Evolutionary conservation across 2,329 filamentous ascomycete genomes (phyloP).

Genomic region (Penicillium brasilianum): DNA sequence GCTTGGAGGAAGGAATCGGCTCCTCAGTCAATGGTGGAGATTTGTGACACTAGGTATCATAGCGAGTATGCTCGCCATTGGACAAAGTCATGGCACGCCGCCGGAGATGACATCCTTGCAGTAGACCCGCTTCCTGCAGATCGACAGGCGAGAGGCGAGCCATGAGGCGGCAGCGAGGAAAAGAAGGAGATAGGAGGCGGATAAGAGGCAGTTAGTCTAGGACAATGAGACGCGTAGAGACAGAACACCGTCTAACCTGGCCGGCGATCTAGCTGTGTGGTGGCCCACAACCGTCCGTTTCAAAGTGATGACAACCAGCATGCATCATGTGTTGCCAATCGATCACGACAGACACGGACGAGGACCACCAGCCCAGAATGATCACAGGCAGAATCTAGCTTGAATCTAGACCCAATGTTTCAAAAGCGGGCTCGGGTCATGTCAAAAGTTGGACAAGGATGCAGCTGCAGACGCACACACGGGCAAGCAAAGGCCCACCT

Average conservation of each 20-base stretch:
- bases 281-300: slow-evolving; percentile 8
- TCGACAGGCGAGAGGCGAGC: slow-evolving; percentile 5
- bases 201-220: background rate
- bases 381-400: background rate
- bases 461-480: background rate
- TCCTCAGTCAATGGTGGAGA: background rate
- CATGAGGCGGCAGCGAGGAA: background rate
- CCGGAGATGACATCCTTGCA: slow-evolving; percentile 3
- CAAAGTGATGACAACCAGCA: slow-evolving; percentile 8
- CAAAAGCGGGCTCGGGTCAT: slow-evolving; percentile 1
- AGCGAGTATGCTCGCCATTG: background rate
- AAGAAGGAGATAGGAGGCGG: background rate
- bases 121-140: slow-evolving; percentile 5
- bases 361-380: background rate
- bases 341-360: slow-evolving; percentile 1
- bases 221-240: background rate
- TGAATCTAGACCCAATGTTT: slow-evolving; percentile 7
- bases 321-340: slow-evolving; percentile 8
- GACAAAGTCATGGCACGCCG: background rate
- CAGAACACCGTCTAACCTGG: slow-evolving; percentile 14
- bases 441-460: background rate
- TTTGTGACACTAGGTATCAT: background rate
- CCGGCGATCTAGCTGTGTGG: slow-evolving; percentile 23
- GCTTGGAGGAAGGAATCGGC: background rate
- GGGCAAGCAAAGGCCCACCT: slow-evolving; percentile 8